Evolutionary conservation across 2,329 filamentous ascomycete species (phyloP), one percentile per base, ranked within the genome.

Genomic region (Stenocarpella maydis): DNA sequence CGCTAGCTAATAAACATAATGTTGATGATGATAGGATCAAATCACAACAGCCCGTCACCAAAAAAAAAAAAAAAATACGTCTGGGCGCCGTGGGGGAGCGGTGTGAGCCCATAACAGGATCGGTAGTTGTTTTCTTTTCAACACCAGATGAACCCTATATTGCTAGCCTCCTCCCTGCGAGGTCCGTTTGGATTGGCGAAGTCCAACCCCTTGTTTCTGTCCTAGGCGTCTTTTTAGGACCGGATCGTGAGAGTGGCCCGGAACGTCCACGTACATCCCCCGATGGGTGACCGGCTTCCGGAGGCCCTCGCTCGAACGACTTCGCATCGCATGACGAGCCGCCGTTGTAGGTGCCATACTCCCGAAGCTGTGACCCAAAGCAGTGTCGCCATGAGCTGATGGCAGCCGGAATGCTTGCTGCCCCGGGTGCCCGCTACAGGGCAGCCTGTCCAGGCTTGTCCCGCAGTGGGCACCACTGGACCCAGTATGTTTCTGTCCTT

Each of bases 301-400:
- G 41, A 41, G 41, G 10, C 58, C 58, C 58, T 61, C 41, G 58
- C 58, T 19, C 47, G 58, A 31, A 31, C 41, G 12, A n/a, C n/a
- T 2, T n/a, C 9, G 8, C 26, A 47, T 47, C 41, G 58, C 58
- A 47, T 34, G 4, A 37, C 19, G 55, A 47, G 55, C 39, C 26
- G 39, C 55, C 24, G 5, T 21, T 17, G 43, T 14, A 17, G 31
- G 31, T 24, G 24, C 54, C 24, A 15, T 47, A 39, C 55, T 24
- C 26, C 39, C 45, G 55, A 39, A 61, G 39, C 39, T 61, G 55
- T 47, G 39, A 61, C 34, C 55, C 34, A 61, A 61, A 47, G 41
- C 55, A 26, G 10, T 61, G 8, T 26, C 6, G 47, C 58, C n/a
- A n/a, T n/a, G n/a, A n/a, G n/a, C n/a, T n/a, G 41, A 45, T 61